A percentile compares a stretch with the other conserved stretches of the same genome.
Evolutionary conservation across 495 filamentous ascomycete genomes (phyloP).

Genomic region (Sordaria brevicollis): DNA sequence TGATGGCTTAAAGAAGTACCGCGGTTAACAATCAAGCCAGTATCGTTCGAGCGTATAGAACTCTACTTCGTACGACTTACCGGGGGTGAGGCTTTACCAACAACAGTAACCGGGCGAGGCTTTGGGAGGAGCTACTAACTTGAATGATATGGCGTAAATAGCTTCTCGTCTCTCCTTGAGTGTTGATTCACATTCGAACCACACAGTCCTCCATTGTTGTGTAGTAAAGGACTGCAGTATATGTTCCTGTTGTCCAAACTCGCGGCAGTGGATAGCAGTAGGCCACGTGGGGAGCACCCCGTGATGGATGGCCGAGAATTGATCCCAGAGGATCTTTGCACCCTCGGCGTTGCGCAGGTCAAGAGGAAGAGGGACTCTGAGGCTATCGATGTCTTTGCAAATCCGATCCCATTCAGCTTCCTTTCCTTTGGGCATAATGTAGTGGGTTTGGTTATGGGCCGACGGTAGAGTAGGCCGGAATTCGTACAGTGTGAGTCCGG

Average conservation of each 20-base stretch:
- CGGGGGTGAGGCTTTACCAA: too few relatives aligned
- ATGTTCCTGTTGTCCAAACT: background rate
- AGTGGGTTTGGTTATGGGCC: background rate
- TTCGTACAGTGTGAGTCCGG: background rate
- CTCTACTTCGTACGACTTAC: too few relatives aligned
- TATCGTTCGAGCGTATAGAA: too few relatives aligned
- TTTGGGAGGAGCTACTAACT: background rate
- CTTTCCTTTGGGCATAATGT: background rate
- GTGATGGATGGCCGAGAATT: background rate
- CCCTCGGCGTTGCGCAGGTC: background rate
- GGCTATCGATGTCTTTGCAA: background rate
- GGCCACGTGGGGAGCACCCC: background rate
- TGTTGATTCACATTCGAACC: background rate
- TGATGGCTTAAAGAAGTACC: too few relatives aligned
- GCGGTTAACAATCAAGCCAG: too few relatives aligned
- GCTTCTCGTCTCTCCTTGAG: background rate
- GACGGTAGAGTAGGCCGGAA: background rate
- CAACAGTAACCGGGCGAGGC: too few relatives aligned
- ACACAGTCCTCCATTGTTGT: background rate
- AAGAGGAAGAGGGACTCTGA: too few relatives aligned
- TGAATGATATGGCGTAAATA: background rate
- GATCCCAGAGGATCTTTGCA: background rate
- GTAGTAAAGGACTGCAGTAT: background rate
- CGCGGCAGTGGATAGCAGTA: background rate
- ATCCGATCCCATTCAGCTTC: background rate